These are phyloP conservation scores for Pisolithus sp. DNA, from an alignment of 768 basidiomycete species.

Conservation along the genomic window DNA sequence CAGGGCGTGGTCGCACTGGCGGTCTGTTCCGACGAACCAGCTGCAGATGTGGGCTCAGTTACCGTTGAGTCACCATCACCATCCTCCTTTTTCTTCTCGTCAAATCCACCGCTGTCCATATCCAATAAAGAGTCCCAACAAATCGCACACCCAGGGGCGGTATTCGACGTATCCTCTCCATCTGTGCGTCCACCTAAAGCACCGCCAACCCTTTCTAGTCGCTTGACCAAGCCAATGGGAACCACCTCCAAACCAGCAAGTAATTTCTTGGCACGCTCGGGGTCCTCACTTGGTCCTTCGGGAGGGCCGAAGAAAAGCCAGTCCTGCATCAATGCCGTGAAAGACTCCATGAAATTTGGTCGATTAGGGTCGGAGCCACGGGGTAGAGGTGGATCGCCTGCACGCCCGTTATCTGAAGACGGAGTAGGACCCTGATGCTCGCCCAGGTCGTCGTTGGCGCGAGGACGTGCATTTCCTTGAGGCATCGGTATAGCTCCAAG, in stretches of 20 bases:
- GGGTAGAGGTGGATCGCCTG: not conserved
- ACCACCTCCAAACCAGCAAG: slow-evolving; percentile 62
- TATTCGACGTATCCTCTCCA: slow-evolving; percentile 28
- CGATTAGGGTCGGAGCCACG: not conserved
- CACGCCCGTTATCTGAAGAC: not conserved
- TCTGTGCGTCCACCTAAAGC: slow-evolving; percentile 29
- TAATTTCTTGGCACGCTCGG: slow-evolving; percentile 58
- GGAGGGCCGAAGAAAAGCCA: slow-evolving; percentile 13
- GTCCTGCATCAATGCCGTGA: slow-evolving; percentile 24
- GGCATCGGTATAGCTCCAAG: slow-evolving; percentile 15
- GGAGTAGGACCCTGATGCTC: not conserved
- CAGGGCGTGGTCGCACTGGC: not conserved
- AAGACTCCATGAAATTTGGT: slow-evolving; percentile 19
- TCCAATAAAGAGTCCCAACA: slow-evolving; percentile 69
- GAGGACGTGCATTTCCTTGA: too few relatives aligned
- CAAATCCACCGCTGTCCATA: slow-evolving; percentile 32
- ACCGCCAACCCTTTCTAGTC: slow-evolving; percentile 48
- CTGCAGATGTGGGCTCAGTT: slow-evolving; percentile 13
- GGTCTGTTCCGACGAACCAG: not conserved
- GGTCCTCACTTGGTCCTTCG: slow-evolving; percentile 49
- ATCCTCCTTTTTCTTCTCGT: slow-evolving; percentile 1
- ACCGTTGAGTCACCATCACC: slow-evolving; percentile 11
- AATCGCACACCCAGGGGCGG: slow-evolving; percentile 53
- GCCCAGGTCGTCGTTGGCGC: not conserved
- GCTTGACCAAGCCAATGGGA: slow-evolving; percentile 55